Evolutionary conservation across 1,284 basidiomycete species (phyloP), one percentile per base, ranked within the genome.

Genomic region (Naganishia liquefaciens): DNA sequence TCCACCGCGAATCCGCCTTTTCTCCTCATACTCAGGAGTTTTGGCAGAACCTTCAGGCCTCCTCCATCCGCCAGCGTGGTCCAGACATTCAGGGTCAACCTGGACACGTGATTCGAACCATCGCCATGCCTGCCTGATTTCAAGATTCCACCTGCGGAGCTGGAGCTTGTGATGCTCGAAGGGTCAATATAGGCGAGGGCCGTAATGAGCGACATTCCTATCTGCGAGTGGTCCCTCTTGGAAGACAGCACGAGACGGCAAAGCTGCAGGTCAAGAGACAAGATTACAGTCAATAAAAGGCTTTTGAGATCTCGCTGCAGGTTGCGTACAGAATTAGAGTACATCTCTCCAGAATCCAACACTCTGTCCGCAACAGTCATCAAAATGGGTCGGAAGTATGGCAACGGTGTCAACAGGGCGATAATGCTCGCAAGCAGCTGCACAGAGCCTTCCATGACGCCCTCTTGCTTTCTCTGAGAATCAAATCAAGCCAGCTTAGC

Each of bases 341-440:
- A 79, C n/a, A 70, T 70, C 52, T 76, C 77, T 4, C 71, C 70
- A 9, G 69, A 62, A 0, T 72, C 68, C 9, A 78, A 50, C 28
- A 80, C 64, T 60, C 75, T 77, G 49, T 71, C 74, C 33, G 78
- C 73, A 7, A 80, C 70, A 17, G 73, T 73, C 15, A 74, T 64
- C 15, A 79, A 70, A 9, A 71, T 63, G 0, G 72, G 72, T 42
- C 74, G 76, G 68, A 80, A 80, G 75, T 78, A 80, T 5, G 78
- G 77, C 5, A 80, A 52, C 0, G 76, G 74, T 0, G 74, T 73
- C 15, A 80, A 70, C 39, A 79, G 68, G 9, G 73, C 70, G 54
- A 80, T 70, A 51, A 79, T 74, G 33, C 72, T 71, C 0, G 74
- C 70, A 2, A 79, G 70, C 3, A 78, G 72, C 13, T 71, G 69